Conservation (phyloP, 345 rosid genomes). For the Camelina sativa region DNA sequence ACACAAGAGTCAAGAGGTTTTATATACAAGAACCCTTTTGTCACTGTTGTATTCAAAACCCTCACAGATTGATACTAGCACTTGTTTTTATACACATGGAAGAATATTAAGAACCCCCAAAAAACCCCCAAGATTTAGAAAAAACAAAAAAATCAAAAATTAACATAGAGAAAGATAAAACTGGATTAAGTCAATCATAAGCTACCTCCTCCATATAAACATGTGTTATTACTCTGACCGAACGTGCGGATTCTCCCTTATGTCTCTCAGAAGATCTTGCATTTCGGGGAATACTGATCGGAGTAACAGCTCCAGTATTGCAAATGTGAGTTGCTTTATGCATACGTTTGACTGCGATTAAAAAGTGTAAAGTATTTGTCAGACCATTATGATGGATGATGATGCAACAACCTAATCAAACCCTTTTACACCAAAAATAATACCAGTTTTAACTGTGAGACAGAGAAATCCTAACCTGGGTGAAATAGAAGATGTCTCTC, state of each 20-base stretch:
- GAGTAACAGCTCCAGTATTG: constrained; percentile 68
- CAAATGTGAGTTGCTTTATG: constrained; percentile 87
- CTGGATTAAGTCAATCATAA: constrained; percentile 33
- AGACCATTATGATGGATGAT: constrained; percentile 28
- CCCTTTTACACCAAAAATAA: neutral
- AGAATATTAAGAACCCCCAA: constrained; percentile 31
- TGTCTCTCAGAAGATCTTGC: constrained; percentile 63
- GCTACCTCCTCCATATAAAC: constrained; percentile 38
- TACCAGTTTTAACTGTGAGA: neutral
- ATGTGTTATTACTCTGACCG: constrained; percentile 27
- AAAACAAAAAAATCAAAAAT: constrained; percentile 9
- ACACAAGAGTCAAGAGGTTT: constrained; percentile 24
- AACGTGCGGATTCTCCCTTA: constrained; percentile 55
- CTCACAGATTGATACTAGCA: constrained; percentile 26
- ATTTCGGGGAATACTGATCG: constrained; percentile 91
- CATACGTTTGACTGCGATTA: constrained; percentile 84
- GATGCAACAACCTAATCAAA: neutral
- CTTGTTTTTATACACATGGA: constrained; percentile 37
- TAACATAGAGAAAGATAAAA: constrained; percentile 23
- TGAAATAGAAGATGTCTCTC: constrained; percentile 88
- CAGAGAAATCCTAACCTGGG: constrained; percentile 63
- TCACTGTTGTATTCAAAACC: constrained; percentile 31
- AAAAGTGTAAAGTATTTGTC: constrained; percentile 3
- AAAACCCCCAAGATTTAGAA: constrained; percentile 22
- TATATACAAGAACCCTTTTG: constrained; percentile 40